These are phyloP conservation scores for Exophiala mesophila DNA, from an alignment of 2,329 filamentous ascomycete genomes.

Conservation along the genomic window DNA sequence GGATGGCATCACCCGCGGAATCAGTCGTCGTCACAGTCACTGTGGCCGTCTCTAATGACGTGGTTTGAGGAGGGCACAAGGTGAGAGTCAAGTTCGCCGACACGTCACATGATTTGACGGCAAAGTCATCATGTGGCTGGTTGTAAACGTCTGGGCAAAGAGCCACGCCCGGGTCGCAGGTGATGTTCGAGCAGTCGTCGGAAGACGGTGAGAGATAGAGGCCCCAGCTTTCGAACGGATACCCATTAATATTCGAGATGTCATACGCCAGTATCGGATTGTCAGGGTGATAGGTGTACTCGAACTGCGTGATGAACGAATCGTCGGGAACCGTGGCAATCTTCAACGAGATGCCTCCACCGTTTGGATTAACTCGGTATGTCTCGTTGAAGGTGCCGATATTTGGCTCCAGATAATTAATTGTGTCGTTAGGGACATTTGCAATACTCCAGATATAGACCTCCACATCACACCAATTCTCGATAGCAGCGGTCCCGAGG, in stretches of 20 bases:
- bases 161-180: no score
- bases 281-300: slow-evolving; percentile 6
- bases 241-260: slow-evolving; percentile 9
- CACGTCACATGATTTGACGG: no score
- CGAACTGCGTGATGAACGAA: slow-evolving; percentile 6
- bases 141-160: no score
- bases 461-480: slow-evolving; percentile 7
- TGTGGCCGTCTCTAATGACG: no score
- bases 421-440: slow-evolving; percentile 7
- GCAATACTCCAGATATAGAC: slow-evolving; percentile 9
- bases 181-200: no score
- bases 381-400: slow-evolving; percentile 2
- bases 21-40: no score
- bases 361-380: slow-evolving; percentile 5
- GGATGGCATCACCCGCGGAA: no score
- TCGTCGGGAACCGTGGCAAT: slow-evolving; percentile 3
- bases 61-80: no score
- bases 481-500: slow-evolving; percentile 9
- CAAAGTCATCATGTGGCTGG: no score
- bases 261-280: slow-evolving; percentile 2
- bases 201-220: no score
- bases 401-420: slow-evolving; percentile 7
- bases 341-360: slow-evolving; percentile 8
- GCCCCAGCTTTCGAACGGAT: slow-evolving; percentile 6
- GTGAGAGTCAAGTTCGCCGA: no score